phyloP scores from a whole-genome alignment of 768 basidiomycete species.

The Strobilomyces echinocephalus region DNA sequence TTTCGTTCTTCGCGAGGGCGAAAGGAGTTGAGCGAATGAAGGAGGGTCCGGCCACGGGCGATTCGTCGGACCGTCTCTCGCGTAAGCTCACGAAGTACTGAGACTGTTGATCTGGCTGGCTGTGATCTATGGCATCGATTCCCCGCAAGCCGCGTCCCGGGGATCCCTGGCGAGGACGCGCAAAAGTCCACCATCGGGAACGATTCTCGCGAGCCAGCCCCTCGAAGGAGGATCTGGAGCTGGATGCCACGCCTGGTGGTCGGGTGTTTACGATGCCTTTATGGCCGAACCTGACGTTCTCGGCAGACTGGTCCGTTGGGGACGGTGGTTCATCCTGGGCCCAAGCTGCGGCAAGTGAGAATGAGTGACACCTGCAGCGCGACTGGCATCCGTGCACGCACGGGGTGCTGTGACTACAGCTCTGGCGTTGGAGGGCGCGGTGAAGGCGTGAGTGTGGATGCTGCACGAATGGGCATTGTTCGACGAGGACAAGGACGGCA shows the following conservation, averaged over 20 bases:
- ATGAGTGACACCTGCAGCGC: neutral
- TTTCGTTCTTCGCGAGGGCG: slow-evolving; percentile 51
- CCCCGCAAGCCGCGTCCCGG: slow-evolving; percentile 4
- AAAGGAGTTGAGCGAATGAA: slow-evolving; percentile 33
- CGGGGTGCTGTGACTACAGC: slow-evolving; percentile 68
- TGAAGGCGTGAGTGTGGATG: slow-evolving; percentile 22
- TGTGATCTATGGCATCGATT: neutral
- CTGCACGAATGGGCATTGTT: slow-evolving; percentile 27
- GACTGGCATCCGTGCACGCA: slow-evolving; percentile 33
- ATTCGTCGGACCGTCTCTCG: slow-evolving; percentile 21
- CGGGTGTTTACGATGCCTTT: slow-evolving; percentile 36
- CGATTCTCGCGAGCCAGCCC: slow-evolving; percentile 30
- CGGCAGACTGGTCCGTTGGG: slow-evolving; percentile 46
- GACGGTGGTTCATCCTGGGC: slow-evolving; percentile 80
- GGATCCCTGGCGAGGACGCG: slow-evolving; percentile 45
- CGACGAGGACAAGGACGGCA: slow-evolving; percentile 25
- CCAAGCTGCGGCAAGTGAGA: slow-evolving; percentile 53
- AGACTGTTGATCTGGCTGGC: slow-evolving; percentile 13
- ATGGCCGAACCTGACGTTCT: slow-evolving; percentile 26
- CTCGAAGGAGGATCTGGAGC: slow-evolving; percentile 40
- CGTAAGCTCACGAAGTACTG: slow-evolving; percentile 7
- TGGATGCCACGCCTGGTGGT: slow-evolving; percentile 50
- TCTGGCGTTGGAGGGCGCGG: slow-evolving; percentile 40
- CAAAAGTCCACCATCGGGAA: slow-evolving; percentile 75
- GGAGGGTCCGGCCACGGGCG: slow-evolving; percentile 22